Evolutionary conservation across 805 yeast genomes (phyloP), one percentile per base, ranked within the genome.

Genomic region (Tetrapisispora taiwanensis): DNA sequence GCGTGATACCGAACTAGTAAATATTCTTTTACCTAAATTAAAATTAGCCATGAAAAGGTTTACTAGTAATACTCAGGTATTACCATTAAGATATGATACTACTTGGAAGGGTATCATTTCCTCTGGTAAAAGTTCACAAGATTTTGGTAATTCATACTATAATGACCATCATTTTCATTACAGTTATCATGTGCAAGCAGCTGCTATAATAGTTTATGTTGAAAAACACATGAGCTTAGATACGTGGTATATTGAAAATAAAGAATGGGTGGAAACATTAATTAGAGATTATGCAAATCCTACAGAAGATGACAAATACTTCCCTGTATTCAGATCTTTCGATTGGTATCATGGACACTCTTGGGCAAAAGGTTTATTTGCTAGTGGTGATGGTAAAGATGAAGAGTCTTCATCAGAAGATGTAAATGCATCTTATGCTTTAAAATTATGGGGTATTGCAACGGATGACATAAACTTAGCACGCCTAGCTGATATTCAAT

Each of bases 111-210:
- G 83, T 45, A 66, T 78, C 13, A 73, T 79, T n/a, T 72, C 81
- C 1, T 64, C 74, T 32, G 59, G 61, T 15, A 58, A 53, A 37
- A 52, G 53, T 50, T 74, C 73, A 9, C 70, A 70, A 33, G 82
- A 79, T 55, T 86, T 72, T 59, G 95, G 94, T 39, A 74, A 81
- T 59, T 75, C 84, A 20, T 82, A 75, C 59, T 85, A 84, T 64
- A 84, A 85, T 53, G 95, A 86, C 56, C 95, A 86, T 55, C 92
- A 85, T 58, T 86, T 84, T 73, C 94, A 86, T 60, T 86, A 82
- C 55, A 92, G 92, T 10, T 86, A 84, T 62, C 81, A 78, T 52
- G 72, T 85, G 39, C 89, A 84, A 58, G 84, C 94, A 1, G 94
- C 94, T 6, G 88, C 94, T 1, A 68, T 83, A 18, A 74, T 84